phyloP scores from a whole-genome alignment of 2,329 filamentous ascomycete species.

The Aspergillus versicolor region DNA sequence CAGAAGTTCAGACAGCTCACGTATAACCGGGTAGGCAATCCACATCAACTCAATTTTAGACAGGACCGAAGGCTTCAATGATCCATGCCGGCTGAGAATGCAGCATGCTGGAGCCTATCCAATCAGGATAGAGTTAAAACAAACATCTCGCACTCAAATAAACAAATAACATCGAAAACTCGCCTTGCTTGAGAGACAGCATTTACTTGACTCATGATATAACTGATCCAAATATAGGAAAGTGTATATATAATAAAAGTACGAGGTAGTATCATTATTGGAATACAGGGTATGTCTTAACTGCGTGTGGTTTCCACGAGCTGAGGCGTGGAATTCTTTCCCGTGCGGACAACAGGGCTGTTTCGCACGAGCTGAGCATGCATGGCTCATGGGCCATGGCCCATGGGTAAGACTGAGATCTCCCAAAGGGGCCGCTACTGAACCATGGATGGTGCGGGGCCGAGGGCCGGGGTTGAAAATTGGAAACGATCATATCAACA shows the following conservation, averaged over 20 bases:
- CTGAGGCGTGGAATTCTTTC: not conserved
- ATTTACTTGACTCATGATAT: no score
- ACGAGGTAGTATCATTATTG: no score
- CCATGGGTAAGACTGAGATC: not conserved
- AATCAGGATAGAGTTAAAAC: not conserved
- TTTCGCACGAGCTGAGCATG: not conserved
- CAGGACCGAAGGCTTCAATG: not conserved
- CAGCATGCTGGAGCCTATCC: not conserved
- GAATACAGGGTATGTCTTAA: no score
- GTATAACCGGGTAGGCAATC: no score
- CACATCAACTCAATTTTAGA: not conserved
- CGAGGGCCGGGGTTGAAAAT: slow-evolving; percentile 2
- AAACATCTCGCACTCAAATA: not conserved
- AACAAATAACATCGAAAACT: not conserved
- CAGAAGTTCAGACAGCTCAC: not conserved
- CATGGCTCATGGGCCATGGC: no score
- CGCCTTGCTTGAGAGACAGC: not conserved
- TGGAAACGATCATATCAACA: slow-evolving; percentile 1
- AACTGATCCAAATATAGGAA: no score
- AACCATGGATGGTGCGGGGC: slow-evolving; percentile 5
- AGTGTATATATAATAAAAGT: no score
- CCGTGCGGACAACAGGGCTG: not conserved
- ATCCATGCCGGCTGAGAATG: not conserved
- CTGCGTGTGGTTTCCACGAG: no score
- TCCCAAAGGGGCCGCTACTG: not conserved